Conservation (phyloP, 768 basidiomycete species). For the Obba rivulosa region DNA sequence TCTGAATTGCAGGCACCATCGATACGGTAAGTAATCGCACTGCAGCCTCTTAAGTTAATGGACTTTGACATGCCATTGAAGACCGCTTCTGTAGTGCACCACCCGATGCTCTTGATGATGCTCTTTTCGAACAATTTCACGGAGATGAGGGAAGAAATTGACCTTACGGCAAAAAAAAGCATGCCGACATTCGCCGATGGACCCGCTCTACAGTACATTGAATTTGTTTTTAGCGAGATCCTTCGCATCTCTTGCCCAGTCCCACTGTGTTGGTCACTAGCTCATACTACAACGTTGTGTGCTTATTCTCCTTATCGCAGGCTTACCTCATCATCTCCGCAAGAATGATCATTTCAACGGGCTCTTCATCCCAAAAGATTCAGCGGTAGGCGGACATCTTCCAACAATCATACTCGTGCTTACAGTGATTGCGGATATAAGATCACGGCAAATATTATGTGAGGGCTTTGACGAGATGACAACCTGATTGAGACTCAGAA, state of each 20-base stretch:
- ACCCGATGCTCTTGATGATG: slow-evolving; percentile 65
- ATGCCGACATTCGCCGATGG: slow-evolving; percentile 58
- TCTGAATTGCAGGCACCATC: slow-evolving; percentile 41
- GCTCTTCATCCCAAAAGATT: background rate
- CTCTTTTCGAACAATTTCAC: slow-evolving; percentile 46
- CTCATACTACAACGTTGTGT: too few species aligned
- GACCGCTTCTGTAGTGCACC: slow-evolving; percentile 49
- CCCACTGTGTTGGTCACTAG: too few species aligned
- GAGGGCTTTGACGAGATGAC: background rate
- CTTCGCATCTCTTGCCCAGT: background rate
- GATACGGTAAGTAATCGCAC: slow-evolving; percentile 43
- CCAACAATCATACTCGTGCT: background rate
- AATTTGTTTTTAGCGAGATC: slow-evolving; percentile 47
- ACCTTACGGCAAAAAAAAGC: slow-evolving; percentile 50
- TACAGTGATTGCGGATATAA: too few species aligned
- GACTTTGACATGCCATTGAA: slow-evolving; percentile 15
- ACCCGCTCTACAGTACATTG: slow-evolving; percentile 46
- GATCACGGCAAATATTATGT: background rate
- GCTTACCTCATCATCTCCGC: background rate
- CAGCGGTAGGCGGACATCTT: too few species aligned
- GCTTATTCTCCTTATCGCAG: background rate
- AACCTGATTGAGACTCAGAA: background rate
- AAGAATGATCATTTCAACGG: background rate
- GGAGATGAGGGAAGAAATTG: slow-evolving; percentile 62
- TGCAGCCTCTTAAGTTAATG: background rate